These are phyloP conservation scores for Cryptosporidium baileyi DNA, from an alignment of 169 alveolate species.

Conservation along the genomic window DNA sequence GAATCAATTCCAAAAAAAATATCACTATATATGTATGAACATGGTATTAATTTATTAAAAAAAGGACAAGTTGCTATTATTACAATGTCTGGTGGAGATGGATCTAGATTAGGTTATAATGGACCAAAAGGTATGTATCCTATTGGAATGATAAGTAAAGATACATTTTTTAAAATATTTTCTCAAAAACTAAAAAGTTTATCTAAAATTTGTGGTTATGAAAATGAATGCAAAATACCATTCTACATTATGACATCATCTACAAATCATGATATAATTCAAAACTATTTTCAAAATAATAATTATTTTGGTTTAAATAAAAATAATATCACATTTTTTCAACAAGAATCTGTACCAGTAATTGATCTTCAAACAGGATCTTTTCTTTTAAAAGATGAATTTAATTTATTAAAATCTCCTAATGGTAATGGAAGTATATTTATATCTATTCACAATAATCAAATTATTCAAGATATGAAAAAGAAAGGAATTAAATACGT, in stretches of 20 bases:
- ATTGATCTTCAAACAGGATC: constrained; percentile 77
- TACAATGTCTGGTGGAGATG: constrained; percentile 88
- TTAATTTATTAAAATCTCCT: constrained; percentile 77
- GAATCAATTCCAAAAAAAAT: background rate
- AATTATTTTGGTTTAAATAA: constrained; percentile 79
- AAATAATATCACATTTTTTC: constrained; percentile 78
- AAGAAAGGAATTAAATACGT: constrained; percentile 78
- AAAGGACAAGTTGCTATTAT: constrained; percentile 82
- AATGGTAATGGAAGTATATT: constrained; percentile 90
- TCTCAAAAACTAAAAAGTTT: constrained; percentile 79
- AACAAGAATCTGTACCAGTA: constrained; percentile 82
- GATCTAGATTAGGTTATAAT: constrained; percentile 84
- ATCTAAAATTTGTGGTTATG: constrained; percentile 61
- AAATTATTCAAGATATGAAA: constrained; percentile 74
- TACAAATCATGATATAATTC: constrained; percentile 73
- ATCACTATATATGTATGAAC: background rate
- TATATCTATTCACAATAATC: constrained; percentile 76
- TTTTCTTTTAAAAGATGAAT: constrained; percentile 73
- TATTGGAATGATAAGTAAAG: constrained; percentile 78
- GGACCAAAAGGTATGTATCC: constrained; percentile 87
- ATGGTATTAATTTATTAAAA: constrained; percentile 75
- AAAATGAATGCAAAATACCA: constrained; percentile 54
- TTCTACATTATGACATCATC: constrained; percentile 84
- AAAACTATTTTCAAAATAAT: constrained; percentile 77
- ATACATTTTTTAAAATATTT: constrained; percentile 80